Percentiles rank a stretch among this genome's conserved stretches.
Conservation (phyloP, 768 basidiomycete species). For the Suillus luteus region DNA sequence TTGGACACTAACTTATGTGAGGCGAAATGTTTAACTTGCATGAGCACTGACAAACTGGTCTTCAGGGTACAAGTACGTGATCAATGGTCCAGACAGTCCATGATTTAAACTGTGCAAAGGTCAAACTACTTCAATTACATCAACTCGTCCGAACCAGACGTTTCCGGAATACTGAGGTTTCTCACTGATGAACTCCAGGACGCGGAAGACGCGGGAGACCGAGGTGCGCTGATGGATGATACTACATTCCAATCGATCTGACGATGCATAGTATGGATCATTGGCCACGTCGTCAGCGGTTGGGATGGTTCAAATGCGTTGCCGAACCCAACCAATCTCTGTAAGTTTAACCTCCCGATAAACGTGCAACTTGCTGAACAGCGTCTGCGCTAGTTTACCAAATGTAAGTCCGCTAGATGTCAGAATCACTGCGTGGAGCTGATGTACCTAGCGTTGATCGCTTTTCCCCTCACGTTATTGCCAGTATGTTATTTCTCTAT, state of each 20-base stretch:
- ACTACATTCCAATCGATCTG: constrained; percentile 11
- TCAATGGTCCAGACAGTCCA: not conserved
- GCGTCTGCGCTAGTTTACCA: constrained; percentile 42
- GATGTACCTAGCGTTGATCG: constrained; percentile 58
- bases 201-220: constrained; percentile 75
- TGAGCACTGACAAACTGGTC: constrained; percentile 3
- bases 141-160: constrained; percentile 68
- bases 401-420: constrained; percentile 36
- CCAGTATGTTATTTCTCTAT: constrained; percentile 48
- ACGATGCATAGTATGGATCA: constrained; percentile 45
- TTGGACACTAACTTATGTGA: constrained; percentile 77
- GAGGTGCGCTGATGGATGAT: constrained; percentile 44
- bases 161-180: constrained; percentile 76
- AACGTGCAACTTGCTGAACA: constrained; percentile 9
- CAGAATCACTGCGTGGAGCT: constrained; percentile 8
- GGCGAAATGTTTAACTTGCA: constrained; percentile 26
- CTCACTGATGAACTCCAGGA: constrained; percentile 77
- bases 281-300: constrained; percentile 58
- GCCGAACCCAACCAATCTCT: constrained; percentile 66
- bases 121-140: constrained; percentile 79
- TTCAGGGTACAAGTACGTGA: constrained; percentile 35
- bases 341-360: constrained; percentile 41
- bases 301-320: constrained; percentile 76
- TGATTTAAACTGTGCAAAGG: constrained; percentile 31
- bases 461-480: constrained; percentile 78